A percentile compares a stretch with the other conserved stretches of the same genome.
These are phyloP conservation scores for Rhizophagus sp. DNA, from an alignment of 192 early-diverging fungal genomes.

Conservation along the genomic window DNA sequence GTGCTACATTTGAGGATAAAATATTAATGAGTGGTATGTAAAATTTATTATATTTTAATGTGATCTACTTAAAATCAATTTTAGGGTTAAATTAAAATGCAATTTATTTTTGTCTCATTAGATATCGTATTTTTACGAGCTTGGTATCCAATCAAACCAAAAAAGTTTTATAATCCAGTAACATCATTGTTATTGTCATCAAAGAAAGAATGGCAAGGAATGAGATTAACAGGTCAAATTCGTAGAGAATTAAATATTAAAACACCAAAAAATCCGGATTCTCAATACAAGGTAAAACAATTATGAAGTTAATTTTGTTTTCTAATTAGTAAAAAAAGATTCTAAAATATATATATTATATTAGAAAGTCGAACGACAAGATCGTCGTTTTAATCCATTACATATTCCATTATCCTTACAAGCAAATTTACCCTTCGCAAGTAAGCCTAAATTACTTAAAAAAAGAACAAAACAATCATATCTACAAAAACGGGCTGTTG, in stretches of 20 bases:
- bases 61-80: no score
- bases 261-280: conserved; percentile 79
- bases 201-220: conserved; percentile 82
- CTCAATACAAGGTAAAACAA: conserved; percentile 74
- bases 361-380: conserved; percentile 73
- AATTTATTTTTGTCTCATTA: conserved; percentile 29
- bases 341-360: background rate
- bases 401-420: conserved; percentile 80
- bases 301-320: background rate
- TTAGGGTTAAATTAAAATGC: background rate
- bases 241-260: conserved; percentile 64
- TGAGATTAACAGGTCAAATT: conserved; percentile 87
- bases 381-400: conserved; percentile 80
- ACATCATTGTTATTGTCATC: conserved; percentile 80
- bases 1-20: conserved; percentile 98
- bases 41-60: background rate
- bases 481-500: conserved; percentile 75
- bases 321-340: no score
- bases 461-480: conserved; percentile 55
- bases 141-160: conserved; percentile 95
- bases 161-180: conserved; percentile 97
- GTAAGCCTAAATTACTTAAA: conserved; percentile 74
- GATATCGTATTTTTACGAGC: conserved; percentile 98
- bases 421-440: conserved; percentile 83
- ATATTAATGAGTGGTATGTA: conserved; percentile 83